Evolutionary conservation across 257 asterid genomes (phyloP), one percentile per base, ranked within the genome.

Genomic region (Buddleja alternifolia): DNA sequence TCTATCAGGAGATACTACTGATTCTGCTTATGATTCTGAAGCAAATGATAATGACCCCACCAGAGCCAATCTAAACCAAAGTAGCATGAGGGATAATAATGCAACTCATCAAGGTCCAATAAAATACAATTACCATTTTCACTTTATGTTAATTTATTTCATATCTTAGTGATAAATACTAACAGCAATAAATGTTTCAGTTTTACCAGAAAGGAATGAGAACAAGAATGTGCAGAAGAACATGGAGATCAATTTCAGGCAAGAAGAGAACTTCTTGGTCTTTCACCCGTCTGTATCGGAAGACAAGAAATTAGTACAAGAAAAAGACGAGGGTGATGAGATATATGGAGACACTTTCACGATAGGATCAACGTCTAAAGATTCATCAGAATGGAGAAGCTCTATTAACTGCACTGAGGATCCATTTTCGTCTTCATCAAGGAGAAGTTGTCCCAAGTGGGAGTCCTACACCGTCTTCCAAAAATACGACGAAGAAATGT

Each of bases 381-480:
- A 90, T 60, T 93, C 98, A 0, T 84, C 97, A 0, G 98, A 93
- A 25, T 85, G 98, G 98, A 75, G 95, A 78, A 89, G 95, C 75
- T 89, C 97, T 1, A 86, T 86, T 63, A 75, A 85, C 72, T 81
- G 81, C 48, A 85, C 93, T 7, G 98, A 93, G 0, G 98, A 93
- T 60, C 96, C 96, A 0, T 92, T 88, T 55, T 90, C 97, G 0
- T 86, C 96, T 0, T 92, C 98, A 10, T 92, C 98, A 2, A 60
- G 98, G 40, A 60, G 98, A 56, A 92, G 98, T 69, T 92, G 97
- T 52, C 98, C 98, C 39, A 88, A 90, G 21, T 92, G 98, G 98
- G 98, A 92, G 53, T 92, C 98, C 41, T 92, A 92, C 80, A 76
- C 97, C 0, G 84, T 92, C 7, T 92, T 90, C 79, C 98, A 90